Conservation (phyloP, 2,329 filamentous ascomycete species). For the Metarhizium brunneum region DNA sequence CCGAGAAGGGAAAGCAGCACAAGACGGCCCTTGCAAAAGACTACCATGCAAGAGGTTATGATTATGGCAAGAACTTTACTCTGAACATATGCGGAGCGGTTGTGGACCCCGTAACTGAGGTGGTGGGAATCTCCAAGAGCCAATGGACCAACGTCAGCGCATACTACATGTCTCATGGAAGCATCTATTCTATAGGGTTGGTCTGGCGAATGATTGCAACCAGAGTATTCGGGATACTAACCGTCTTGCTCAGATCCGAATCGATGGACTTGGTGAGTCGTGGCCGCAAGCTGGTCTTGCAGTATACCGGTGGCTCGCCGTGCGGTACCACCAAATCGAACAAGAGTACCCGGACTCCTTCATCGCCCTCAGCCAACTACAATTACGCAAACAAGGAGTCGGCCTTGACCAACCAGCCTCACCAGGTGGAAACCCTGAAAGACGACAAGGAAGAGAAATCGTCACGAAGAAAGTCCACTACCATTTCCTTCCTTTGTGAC, state of each 20-base stretch:
- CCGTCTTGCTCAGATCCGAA: slow-evolving; percentile 26
- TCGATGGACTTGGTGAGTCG: slow-evolving; percentile 46
- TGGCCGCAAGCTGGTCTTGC: slow-evolving; percentile 66
- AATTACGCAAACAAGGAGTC: not conserved
- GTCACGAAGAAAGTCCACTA: slow-evolving; percentile 61
- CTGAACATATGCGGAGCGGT: slow-evolving; percentile 73
- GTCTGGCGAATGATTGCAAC: slow-evolving; percentile 18
- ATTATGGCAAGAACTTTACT: slow-evolving; percentile 75
- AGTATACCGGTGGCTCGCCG: slow-evolving; percentile 69
- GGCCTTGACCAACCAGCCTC: slow-evolving; percentile 1
- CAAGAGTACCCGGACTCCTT: slow-evolving; percentile 9
- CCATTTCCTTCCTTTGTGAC: slow-evolving; percentile 91
- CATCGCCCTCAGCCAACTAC: not conserved
- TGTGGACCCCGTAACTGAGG: slow-evolving; percentile 53
- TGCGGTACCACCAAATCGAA: slow-evolving; percentile 42
- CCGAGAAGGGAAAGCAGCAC: slow-evolving; percentile 34
- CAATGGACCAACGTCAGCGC: slow-evolving; percentile 69
- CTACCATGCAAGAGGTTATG: slow-evolving; percentile 61
- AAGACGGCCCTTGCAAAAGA: slow-evolving; percentile 35
- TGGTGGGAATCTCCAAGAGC: slow-evolving; percentile 53
- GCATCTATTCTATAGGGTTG: slow-evolving; percentile 67
- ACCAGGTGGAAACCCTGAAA: slow-evolving; percentile 16
- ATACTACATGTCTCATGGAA: slow-evolving; percentile 58
- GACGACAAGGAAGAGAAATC: slow-evolving; percentile 12
- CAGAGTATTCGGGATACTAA: not conserved